These are phyloP conservation scores for Diutina sp. DNA, from an alignment of 1,139 yeast genomes.

Conservation along the genomic window DNA sequence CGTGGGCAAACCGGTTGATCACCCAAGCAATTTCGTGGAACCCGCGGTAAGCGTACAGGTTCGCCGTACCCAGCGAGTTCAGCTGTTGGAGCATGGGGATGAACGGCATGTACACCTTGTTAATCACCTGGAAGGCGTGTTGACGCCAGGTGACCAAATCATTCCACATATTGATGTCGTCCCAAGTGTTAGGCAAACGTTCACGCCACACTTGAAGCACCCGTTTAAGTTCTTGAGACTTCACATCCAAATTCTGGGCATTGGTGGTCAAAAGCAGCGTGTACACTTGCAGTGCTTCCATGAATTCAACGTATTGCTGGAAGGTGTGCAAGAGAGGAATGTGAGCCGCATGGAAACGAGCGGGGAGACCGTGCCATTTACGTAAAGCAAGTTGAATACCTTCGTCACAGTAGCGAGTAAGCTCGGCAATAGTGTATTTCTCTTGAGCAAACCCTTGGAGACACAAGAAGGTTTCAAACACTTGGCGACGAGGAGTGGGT, in stretches of 20 bases:
- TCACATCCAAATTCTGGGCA: constrained; percentile 82
- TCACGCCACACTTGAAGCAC: constrained; percentile 97
- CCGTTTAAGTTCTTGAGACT: constrained; percentile 87
- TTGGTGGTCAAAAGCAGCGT: constrained; percentile 82
- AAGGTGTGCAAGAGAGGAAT: constrained; percentile 83
- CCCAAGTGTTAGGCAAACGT: constrained; percentile 92
- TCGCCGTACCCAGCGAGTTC: constrained; percentile 59
- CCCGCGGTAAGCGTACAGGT: constrained; percentile 91
- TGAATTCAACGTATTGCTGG: constrained; percentile 94
- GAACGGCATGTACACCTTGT: constrained; percentile 86
- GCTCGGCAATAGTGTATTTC: constrained; percentile 67
- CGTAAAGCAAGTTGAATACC: constrained; percentile 88
- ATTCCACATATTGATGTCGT: constrained; percentile 95
- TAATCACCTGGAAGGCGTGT: constrained; percentile 95
- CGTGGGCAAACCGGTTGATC: constrained; percentile 95
- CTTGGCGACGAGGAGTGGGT: constrained; percentile 93
- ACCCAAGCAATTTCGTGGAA: constrained; percentile 99
- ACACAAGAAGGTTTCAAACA: constrained; percentile 86
- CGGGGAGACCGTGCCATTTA: constrained; percentile 89
- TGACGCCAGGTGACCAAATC: constrained; percentile 98
- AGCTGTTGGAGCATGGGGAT: constrained; percentile 77
- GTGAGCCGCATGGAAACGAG: constrained; percentile 72
- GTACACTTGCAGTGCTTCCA: constrained; percentile 95
- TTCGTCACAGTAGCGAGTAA: constrained; percentile 82
- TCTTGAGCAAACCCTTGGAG: constrained; percentile 91